Evolutionary conservation across 2,329 filamentous ascomycete genomes (phyloP), one percentile per base, ranked within the genome.

Genomic region (Trichoderma semiorbis): DNA sequence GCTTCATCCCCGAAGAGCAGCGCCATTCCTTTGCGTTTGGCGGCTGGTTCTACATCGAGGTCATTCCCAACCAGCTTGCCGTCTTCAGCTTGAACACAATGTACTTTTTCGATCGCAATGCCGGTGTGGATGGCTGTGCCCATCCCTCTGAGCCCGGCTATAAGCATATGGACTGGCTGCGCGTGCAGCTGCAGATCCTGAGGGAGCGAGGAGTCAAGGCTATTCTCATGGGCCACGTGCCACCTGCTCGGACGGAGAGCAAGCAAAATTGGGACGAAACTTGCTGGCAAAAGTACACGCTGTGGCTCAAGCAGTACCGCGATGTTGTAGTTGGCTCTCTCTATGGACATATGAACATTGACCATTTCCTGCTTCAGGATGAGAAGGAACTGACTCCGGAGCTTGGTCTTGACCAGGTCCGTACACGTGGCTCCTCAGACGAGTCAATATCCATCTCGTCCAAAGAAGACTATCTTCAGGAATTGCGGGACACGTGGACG

Each of bases 311-410:
- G 75, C 94, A 97, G 80, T 99, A 94, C 81, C 92, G 96, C 39
- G 96, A 99, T 80, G 91, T 99, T 47, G 87, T 99, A 24, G 87
- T 95, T 24, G 90, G 89, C 14, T 90, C 90, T 30, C 78, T 97
- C 7, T 99, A 92, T 78, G 96, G 95, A 1, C 96, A 99, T 80
- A 98, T 99, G 96, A 99, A 99, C 78, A 93, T 98, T 75, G 96
- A 99, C 77, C 96, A 99, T 80, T 99, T 99, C 81, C 88, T 98
- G 78, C 84, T 99, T 18, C 93, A 97, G 77, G 95, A 98, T 79
- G 93, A 90, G 71, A 86, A 92, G 53, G 88, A 97, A 1, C 86
- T 98, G 69, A 86, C 92, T 73, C 86, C 94, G 62, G 82, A 84
- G 30, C 82, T 85, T 1, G 72, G 84, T 10, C 74, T 81, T 57